Conservation (phyloP, 2,329 filamentous ascomycete genomes). For the Pleoardoris graminearum region DNA sequence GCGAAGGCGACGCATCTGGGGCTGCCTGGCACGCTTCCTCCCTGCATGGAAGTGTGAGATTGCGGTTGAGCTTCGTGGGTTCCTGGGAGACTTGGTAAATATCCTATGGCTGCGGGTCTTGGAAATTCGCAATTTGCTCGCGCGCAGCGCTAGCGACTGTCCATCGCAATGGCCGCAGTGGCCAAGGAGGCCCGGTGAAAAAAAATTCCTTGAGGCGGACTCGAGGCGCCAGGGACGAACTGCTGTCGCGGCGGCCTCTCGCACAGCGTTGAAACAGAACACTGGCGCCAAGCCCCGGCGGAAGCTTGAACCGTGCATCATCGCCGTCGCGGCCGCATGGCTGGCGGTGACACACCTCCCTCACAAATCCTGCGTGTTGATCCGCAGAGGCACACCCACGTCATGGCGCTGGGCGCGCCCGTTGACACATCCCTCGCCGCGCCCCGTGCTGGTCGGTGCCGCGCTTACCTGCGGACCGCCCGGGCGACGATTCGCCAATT, state of each 20-base stretch:
- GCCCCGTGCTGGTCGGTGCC: neutral
- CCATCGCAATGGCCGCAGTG: neutral
- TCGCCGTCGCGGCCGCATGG: neutral
- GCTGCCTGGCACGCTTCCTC: neutral
- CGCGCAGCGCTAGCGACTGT: neutral
- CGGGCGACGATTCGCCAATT: neutral
- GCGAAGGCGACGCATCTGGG: neutral
- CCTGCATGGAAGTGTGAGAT: neutral
- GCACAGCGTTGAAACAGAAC: neutral
- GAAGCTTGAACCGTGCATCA: slow-evolving; percentile 2
- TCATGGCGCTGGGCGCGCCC: neutral
- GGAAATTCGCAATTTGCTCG: neutral
- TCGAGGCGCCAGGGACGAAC: neutral
- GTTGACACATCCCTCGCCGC: neutral
- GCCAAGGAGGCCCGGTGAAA: neutral
- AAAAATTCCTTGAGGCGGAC: slow-evolving; percentile 1
- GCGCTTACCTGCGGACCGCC: neutral
- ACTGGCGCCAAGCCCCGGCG: neutral
- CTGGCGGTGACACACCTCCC: neutral
- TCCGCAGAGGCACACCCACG: neutral
- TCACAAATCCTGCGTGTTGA: neutral
- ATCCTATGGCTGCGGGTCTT: slow-evolving; percentile 1
- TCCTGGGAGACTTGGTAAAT: too few species aligned
- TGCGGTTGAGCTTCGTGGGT: neutral
- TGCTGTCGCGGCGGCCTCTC: too few species aligned